These are phyloP conservation scores for Syzygium aromaticum DNA, from an alignment of 345 rosid genomes.

Conservation along the genomic window DNA sequence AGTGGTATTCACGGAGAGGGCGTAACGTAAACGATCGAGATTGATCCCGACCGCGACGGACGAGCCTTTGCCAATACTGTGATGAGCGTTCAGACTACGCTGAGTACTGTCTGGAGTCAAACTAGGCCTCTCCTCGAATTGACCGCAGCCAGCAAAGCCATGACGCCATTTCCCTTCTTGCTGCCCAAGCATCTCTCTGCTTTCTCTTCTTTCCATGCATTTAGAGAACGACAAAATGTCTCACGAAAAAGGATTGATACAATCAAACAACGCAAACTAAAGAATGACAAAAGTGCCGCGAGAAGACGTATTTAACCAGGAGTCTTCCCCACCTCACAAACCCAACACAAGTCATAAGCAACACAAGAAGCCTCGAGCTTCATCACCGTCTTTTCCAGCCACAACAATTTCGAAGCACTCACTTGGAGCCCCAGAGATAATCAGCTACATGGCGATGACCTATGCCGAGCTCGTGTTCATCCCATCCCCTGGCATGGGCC, in stretches of 20 bases:
- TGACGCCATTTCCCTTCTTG: neutral
- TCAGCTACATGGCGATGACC: neutral
- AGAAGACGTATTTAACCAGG: neutral
- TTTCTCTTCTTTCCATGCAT: neutral
- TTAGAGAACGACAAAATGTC: neutral
- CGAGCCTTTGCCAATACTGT: too few species aligned
- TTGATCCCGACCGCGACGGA: too few species aligned
- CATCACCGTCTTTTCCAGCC: neutral
- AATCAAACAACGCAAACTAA: neutral
- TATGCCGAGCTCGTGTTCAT: neutral
- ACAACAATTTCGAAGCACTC: neutral
- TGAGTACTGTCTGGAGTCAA: neutral
- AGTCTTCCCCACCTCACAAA: neutral
- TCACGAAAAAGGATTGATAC: neutral
- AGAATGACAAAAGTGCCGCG: neutral
- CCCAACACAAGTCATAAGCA: neutral
- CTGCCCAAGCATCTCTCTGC: neutral
- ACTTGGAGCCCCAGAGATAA: too few species aligned
- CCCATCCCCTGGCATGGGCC: conserved; percentile 26
- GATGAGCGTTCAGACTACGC: too few species aligned
- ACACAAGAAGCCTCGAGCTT: conserved; percentile 11
- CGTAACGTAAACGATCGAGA: too few species aligned
- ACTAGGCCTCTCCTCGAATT: neutral
- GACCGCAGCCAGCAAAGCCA: neutral
- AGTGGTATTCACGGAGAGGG: neutral